Percentiles rank a stretch among this genome's conserved stretches.
Evolutionary conservation across 208 protist species (phyloP).

Genomic region (Tritrichomonas foetus): DNA sequence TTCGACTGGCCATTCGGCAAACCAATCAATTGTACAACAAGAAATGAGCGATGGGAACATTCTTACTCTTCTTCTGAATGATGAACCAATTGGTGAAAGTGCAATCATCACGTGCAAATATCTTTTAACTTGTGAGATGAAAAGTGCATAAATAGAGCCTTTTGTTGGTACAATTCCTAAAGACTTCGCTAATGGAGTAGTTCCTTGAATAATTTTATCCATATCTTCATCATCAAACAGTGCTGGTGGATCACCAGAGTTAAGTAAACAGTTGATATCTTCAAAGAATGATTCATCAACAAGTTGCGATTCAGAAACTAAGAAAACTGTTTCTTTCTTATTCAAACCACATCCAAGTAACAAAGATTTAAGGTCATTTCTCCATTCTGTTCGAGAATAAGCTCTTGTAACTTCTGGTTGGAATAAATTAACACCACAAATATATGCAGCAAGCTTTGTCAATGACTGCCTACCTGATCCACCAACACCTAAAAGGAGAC

Average conservation of each 20-base stretch:
- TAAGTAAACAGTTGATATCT: slow-evolving; percentile 93
- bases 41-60: slow-evolving; percentile 94
- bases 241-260: slow-evolving; percentile 88
- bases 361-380: slow-evolving; percentile 56
- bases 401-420: slow-evolving; percentile 72
- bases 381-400: slow-evolving; percentile 53
- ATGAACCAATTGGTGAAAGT: slow-evolving; percentile 85
- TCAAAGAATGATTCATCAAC: slow-evolving; percentile 86
- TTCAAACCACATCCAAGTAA: slow-evolving; percentile 80
- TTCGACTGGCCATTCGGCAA: slow-evolving; percentile 83
- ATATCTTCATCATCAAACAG: slow-evolving; percentile 85
- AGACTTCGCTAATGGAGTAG: slow-evolving; percentile 45
- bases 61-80: slow-evolving; percentile 79
- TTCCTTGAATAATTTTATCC: slow-evolving; percentile 71
- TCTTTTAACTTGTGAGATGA: slow-evolving; percentile 79
- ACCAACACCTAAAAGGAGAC: slow-evolving; percentile 84
- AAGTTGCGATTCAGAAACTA: slow-evolving; percentile 85
- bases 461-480: slow-evolving; percentile 87
- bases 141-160: slow-evolving; percentile 77
- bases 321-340: slow-evolving; percentile 76
- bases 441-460: slow-evolving; percentile 73
- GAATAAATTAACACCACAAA: background rate
- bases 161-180: slow-evolving; percentile 77
- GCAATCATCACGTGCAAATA: slow-evolving; percentile 87
- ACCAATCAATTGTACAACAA: slow-evolving; percentile 95